Evolutionary conservation across 805 yeast species (phyloP).

Genomic region (Torulaspora microellipsoides): DNA sequence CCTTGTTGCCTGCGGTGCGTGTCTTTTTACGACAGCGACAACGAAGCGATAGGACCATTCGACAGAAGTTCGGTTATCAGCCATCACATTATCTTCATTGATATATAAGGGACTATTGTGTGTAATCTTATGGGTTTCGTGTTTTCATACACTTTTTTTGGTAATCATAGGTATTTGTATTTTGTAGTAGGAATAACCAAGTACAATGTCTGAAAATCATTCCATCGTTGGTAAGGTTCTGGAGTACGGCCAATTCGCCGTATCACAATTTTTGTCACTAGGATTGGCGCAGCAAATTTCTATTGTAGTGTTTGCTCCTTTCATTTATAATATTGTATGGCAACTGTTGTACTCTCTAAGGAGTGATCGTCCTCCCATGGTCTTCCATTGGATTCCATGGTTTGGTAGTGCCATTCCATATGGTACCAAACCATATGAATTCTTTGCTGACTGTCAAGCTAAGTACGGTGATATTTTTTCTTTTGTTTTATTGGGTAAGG

Average conservation of each 20-base stretch:
- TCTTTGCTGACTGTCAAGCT: conserved; percentile 70
- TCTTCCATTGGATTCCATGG: conserved; percentile 93
- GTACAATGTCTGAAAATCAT: conserved; percentile 9
- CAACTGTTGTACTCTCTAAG: conserved; percentile 67
- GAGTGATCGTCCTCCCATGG: conserved; percentile 83
- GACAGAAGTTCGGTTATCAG: too few species aligned
- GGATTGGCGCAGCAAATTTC: conserved; percentile 38
- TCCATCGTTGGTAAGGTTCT: conserved; percentile 22
- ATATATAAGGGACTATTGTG: too few species aligned
- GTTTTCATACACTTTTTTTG: too few species aligned
- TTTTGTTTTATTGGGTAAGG: conserved; percentile 81
- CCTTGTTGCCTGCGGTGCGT: too few species aligned
- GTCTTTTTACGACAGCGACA: too few species aligned
- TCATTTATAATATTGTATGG: conserved; percentile 59
- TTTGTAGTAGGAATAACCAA: too few species aligned
- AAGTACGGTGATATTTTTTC: conserved; percentile 93
- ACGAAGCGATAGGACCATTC: too few species aligned
- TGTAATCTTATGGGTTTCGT: too few species aligned
- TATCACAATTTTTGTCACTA: conserved; percentile 29
- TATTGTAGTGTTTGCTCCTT: conserved; percentile 43
- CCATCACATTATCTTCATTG: too few species aligned
- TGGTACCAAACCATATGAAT: conserved; percentile 91
- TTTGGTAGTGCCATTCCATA: conserved; percentile 84
- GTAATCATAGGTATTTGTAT: too few species aligned
- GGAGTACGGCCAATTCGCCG: conserved; percentile 16